A percentile compares a stretch with the other conserved stretches of the same genome.
Conservation (phyloP, 2,329 filamentous ascomycete species). For the Cladorrhinum sp. region DNA sequence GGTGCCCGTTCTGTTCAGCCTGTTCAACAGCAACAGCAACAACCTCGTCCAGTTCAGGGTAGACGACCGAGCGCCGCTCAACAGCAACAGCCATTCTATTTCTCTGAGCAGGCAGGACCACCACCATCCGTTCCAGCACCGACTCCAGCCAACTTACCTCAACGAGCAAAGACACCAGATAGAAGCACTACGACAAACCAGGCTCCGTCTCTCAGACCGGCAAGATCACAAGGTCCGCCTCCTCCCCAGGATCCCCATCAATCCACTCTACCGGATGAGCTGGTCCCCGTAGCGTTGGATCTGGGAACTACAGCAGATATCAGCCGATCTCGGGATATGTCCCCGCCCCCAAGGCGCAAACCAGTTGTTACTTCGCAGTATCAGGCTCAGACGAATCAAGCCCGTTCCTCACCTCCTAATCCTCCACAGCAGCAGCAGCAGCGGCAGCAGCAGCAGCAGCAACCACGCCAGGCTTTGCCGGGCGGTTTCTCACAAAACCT, state of each 20-base stretch:
- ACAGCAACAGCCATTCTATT: not conserved
- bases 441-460: not conserved
- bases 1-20: constrained; percentile 4
- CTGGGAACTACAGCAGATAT: not conserved
- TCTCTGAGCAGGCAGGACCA: constrained; percentile 11
- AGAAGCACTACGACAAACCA: not conserved
- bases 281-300: not conserved
- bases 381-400: no score
- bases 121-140: constrained; percentile 10
- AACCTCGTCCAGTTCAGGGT: not conserved
- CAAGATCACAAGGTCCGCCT: not conserved
- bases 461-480: not conserved
- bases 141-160: constrained; percentile 1
- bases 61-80: not conserved
- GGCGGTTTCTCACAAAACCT: not conserved
- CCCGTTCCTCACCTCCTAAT: no score
- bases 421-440: not conserved
- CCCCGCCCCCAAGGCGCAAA: constrained; percentile 1
- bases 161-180: not conserved
- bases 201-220: not conserved
- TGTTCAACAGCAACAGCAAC: constrained; percentile 5
- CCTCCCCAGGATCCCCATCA: not conserved
- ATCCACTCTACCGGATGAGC: not conserved
- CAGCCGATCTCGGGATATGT: constrained; percentile 5
- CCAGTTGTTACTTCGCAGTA: not conserved